Evolutionary conservation across 1,284 basidiomycete genomes (phyloP).

Genomic region (Schizophyllum amplum): DNA sequence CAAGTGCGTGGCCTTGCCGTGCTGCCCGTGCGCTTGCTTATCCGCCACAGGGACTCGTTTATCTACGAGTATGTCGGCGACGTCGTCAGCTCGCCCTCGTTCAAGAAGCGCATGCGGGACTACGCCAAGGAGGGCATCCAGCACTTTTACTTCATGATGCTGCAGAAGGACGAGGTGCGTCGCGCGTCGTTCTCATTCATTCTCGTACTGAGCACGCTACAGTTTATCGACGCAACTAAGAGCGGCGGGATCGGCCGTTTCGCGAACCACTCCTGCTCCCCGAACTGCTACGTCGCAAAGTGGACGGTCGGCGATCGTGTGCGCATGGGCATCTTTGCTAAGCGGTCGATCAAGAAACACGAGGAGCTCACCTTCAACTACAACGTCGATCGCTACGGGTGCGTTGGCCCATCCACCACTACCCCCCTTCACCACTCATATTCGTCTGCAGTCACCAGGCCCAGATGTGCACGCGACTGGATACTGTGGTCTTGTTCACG

Average conservation of each 20-base stretch:
- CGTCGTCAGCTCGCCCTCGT: slow-evolving; percentile 82
- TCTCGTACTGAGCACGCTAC: background rate
- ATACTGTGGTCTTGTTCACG: too few species aligned
- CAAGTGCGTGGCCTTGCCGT: too few species aligned
- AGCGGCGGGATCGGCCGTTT: slow-evolving; percentile 95
- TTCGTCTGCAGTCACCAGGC: slow-evolving; percentile 73
- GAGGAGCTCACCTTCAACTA: slow-evolving; percentile 99
- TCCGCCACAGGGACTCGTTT: slow-evolving; percentile 66
- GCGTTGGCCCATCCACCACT: slow-evolving; percentile 22
- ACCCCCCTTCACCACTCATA: slow-evolving; percentile 1
- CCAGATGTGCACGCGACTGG: slow-evolving; percentile 88
- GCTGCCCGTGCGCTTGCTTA: too few species aligned
- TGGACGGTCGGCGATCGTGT: slow-evolving; percentile 92
- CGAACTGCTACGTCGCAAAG: slow-evolving; percentile 98
- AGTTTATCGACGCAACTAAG: slow-evolving; percentile 99
- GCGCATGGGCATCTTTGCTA: slow-evolving; percentile 98
- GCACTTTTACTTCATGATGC: slow-evolving; percentile 99
- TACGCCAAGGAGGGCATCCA: slow-evolving; percentile 91
- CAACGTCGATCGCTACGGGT: slow-evolving; percentile 99
- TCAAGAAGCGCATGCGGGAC: slow-evolving; percentile 90
- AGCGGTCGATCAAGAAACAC: slow-evolving; percentile 69
- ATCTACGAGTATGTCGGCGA: slow-evolving; percentile 99
- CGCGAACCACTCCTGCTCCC: slow-evolving; percentile 96
- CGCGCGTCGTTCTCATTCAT: too few species aligned
- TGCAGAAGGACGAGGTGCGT: slow-evolving; percentile 92